Evolutionary conservation across 306 rosid species (phyloP).

Genomic region (Rosa lucieae): DNA sequence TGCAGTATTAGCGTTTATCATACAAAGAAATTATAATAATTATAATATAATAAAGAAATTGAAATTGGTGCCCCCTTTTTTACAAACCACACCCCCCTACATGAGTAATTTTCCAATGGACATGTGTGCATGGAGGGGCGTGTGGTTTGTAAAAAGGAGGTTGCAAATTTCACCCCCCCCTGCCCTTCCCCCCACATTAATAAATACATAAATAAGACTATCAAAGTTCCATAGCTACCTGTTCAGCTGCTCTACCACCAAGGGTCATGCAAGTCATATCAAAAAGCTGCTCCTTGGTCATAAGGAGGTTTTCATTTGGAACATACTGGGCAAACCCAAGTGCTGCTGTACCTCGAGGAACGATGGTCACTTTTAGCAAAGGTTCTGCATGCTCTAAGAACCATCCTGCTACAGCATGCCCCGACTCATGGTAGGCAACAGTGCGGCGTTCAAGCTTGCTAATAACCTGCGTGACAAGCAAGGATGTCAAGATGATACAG

Average conservation of each 20-base stretch:
- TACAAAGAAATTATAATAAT: neutral
- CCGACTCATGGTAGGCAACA: constrained; percentile 95
- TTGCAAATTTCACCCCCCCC: no score
- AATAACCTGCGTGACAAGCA: constrained; percentile 62
- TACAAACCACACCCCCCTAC: no score
- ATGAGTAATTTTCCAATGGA: no score
- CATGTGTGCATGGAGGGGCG: no score
- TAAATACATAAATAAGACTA: neutral
- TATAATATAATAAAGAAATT: neutral
- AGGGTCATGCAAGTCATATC: constrained; percentile 96
- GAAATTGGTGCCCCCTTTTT: no score
- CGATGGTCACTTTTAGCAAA: constrained; percentile 83
- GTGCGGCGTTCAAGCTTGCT: constrained; percentile 91
- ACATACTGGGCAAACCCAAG: constrained; percentile 97
- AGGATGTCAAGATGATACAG: constrained; percentile 8
- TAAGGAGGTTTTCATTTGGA: constrained; percentile 87
- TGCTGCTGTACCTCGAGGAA: constrained; percentile 97
- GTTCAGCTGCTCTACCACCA: constrained; percentile 97
- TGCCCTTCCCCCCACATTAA: neutral
- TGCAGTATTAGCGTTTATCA: neutral
- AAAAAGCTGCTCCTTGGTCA: constrained; percentile 94
- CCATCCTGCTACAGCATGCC: constrained; percentile 97
- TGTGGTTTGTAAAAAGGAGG: no score
- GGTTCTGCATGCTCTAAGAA: constrained; percentile 91
- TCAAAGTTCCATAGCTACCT: constrained; percentile 42